These are phyloP conservation scores for Penicillium simplicissimum DNA, from an alignment of 495 filamentous ascomycete genomes.

Conservation along the genomic window DNA sequence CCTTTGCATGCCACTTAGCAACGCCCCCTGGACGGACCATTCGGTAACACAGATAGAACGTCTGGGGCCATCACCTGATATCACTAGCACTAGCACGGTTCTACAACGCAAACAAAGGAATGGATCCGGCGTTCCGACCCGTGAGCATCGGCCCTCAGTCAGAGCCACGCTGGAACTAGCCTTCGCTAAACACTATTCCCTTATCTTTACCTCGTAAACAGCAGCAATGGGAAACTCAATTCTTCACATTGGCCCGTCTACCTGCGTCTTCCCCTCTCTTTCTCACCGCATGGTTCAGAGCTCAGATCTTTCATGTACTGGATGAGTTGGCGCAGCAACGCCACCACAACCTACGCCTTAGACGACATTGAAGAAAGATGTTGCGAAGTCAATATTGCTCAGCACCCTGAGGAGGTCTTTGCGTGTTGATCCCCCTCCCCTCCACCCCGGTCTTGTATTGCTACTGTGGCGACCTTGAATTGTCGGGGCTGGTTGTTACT, in stretches of 20 bases:
- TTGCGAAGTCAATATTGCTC: not conserved
- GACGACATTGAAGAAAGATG: not conserved
- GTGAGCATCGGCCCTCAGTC: slow-evolving; percentile 1
- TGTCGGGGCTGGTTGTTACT: not conserved
- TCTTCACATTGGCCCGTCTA: slow-evolving; percentile 9
- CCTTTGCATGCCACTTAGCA: slow-evolving; percentile 13
- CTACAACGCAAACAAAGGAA: slow-evolving; percentile 4
- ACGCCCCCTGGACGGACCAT: slow-evolving; percentile 15
- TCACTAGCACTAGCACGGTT: not conserved
- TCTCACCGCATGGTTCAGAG: slow-evolving; percentile 19
- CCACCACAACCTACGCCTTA: slow-evolving; percentile 4
- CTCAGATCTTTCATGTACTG: slow-evolving; percentile 1
- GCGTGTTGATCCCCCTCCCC: not conserved
- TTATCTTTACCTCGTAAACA: not conserved
- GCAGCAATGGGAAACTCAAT: slow-evolving; percentile 20
- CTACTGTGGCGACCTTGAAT: not conserved
- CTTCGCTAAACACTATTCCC: not conserved
- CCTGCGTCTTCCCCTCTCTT: not conserved
- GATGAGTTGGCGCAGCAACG: slow-evolving; percentile 6
- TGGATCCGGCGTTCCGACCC: slow-evolving; percentile 27
- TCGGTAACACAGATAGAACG: slow-evolving; percentile 10
- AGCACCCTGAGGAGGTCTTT: not conserved
- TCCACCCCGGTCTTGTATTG: not conserved
- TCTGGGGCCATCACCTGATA: not conserved
- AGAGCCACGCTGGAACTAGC: not conserved